A percentile compares a stretch with the other conserved stretches of the same genome.
Evolutionary conservation across 83 land plant genomes (phyloP).

Genomic region (Diphasiastrum complanatum): DNA sequence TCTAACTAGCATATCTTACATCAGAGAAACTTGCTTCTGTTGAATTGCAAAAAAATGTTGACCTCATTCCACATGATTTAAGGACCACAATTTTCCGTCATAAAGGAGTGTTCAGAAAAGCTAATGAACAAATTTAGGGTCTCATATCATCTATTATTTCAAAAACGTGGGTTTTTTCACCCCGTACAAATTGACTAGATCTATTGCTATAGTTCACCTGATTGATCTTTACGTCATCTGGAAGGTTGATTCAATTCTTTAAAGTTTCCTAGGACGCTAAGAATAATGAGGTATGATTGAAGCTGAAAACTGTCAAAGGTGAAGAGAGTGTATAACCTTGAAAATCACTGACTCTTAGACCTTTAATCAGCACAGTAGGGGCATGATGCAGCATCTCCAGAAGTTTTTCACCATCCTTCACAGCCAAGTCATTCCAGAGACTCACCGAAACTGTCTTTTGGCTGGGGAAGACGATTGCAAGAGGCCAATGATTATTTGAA

Average conservation of each 20-base stretch:
- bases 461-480: slow-evolving; percentile 30
- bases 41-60: no score
- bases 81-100: no score
- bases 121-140: background rate
- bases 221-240: no score
- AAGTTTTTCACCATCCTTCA: slow-evolving; percentile 63
- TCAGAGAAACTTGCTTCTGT: no score
- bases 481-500: background rate
- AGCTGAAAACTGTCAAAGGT: background rate
- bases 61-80: no score
- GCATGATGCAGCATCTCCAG: slow-evolving; percentile 51
- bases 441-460: slow-evolving; percentile 71
- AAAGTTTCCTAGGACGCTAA: background rate
- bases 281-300: background rate
- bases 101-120: no score
- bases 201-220: no score
- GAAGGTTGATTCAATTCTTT: no score
- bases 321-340: no score
- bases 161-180: background rate
- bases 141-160: background rate
- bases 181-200: no score
- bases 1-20: no score
- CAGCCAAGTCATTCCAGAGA: slow-evolving; percentile 82
- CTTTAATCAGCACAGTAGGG: slow-evolving; percentile 66
- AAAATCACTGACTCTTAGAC: slow-evolving; percentile 73